These are phyloP conservation scores for Penicillium macrosclerotiorum DNA, from an alignment of 495 filamentous ascomycete species.

Conservation along the genomic window DNA sequence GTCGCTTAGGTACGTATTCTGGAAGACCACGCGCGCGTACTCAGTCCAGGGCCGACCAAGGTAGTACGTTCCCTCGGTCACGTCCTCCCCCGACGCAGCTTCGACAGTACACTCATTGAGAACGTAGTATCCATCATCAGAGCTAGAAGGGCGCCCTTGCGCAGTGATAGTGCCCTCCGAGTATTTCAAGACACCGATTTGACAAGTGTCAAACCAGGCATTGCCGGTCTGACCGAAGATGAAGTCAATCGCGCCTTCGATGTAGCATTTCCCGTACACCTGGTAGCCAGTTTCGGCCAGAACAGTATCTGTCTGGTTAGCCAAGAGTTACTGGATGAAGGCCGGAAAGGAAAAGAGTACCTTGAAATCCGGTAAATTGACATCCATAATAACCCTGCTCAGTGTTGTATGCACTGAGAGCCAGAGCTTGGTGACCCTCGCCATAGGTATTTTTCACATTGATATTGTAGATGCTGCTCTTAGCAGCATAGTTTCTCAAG, in stretches of 20 bases:
- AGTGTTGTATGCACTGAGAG: conserved; percentile 51
- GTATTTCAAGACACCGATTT: conserved; percentile 49
- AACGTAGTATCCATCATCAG: conserved; percentile 57
- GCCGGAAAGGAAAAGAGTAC: conserved; percentile 2
- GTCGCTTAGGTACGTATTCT: conserved; percentile 50
- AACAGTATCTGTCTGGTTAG: conserved; percentile 48
- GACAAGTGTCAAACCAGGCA: conserved; percentile 60
- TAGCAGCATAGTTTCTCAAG: conserved; percentile 49
- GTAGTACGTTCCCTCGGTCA: conserved; percentile 53
- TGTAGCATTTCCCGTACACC: conserved; percentile 53
- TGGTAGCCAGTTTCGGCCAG: conserved; percentile 57
- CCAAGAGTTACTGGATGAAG: neutral
- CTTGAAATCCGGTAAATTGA: conserved; percentile 55
- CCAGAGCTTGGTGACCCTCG: conserved; percentile 56
- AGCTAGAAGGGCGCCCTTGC: conserved; percentile 52
- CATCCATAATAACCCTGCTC: conserved; percentile 59
- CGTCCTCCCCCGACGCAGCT: conserved; percentile 43
- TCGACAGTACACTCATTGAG: conserved; percentile 56
- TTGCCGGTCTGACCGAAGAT: conserved; percentile 62
- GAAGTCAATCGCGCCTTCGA: conserved; percentile 63
- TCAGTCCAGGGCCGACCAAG: conserved; percentile 66
- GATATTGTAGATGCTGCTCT: conserved; percentile 61
- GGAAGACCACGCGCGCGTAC: conserved; percentile 62
- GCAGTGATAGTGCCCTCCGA: conserved; percentile 56
- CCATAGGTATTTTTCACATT: conserved; percentile 58